Percentiles rank a stretch among this genome's conserved stretches.
phyloP scores from a whole-genome alignment of 495 filamentous ascomycete genomes.

The Pyronema omphalodes region DNA sequence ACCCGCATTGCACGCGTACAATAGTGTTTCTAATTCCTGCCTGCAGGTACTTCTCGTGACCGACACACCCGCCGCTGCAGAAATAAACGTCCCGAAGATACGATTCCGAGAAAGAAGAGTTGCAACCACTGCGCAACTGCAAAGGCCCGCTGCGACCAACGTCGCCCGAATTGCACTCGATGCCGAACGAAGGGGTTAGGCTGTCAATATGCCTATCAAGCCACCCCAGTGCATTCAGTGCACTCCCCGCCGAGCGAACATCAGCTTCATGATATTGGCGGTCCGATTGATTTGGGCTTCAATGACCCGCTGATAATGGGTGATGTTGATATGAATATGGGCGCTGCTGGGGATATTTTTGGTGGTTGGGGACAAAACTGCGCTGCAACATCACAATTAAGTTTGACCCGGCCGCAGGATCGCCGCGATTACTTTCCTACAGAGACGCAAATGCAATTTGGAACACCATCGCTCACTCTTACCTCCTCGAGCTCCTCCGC shows the following conservation, averaged over 20 bases:
- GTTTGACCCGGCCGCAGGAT: neutral
- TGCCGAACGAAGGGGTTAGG: constrained; percentile 16
- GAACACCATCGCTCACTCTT: neutral
- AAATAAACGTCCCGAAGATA: constrained; percentile 19
- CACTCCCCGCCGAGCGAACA: neutral
- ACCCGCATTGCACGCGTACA: neutral
- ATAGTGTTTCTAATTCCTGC: neutral
- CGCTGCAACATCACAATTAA: neutral
- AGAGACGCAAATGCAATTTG: neutral
- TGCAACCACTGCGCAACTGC: constrained; percentile 18
- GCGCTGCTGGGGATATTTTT: neutral
- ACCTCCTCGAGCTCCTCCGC: neutral
- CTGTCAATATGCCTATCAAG: constrained; percentile 14
- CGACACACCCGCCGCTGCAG: constrained; percentile 17
- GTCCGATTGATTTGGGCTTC: neutral
- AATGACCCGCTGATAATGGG: neutral
- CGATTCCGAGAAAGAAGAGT: constrained; percentile 21
- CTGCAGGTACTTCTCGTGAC: constrained; percentile 19
- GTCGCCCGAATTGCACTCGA: constrained; percentile 13
- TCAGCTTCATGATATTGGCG: neutral
- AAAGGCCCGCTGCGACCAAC: constrained; percentile 20
- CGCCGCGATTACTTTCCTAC: neutral
- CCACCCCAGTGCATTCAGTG: neutral
- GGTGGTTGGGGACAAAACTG: neutral
- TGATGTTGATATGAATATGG: constrained; percentile 1